Conservation (phyloP, 345 rosid genomes). For the Streptanthus diversifolius region DNA sequence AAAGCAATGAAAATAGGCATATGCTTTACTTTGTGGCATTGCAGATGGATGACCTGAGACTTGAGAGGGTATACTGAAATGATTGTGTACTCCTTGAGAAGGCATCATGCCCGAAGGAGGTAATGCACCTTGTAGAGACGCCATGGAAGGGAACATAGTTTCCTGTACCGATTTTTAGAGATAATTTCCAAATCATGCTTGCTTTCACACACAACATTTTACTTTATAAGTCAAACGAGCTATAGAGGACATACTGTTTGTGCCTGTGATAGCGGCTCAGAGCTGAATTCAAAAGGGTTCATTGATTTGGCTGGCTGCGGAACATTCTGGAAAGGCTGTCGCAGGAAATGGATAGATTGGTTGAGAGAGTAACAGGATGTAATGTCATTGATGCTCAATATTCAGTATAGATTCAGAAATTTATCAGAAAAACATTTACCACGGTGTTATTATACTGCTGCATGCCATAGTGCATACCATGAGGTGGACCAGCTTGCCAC, state of each 20-base stretch:
- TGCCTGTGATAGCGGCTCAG: constrained; percentile 50
- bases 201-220: neutral
- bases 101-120: constrained; percentile 52
- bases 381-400: neutral
- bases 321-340: constrained; percentile 57
- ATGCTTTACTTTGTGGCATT: constrained; percentile 56
- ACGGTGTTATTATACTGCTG: constrained; percentile 53
- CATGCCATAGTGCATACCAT: constrained; percentile 55
- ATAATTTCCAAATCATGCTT: neutral
- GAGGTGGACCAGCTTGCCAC: constrained; percentile 75
- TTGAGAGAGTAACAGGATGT: neutral
- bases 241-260: constrained; percentile 48
- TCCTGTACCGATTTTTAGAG: constrained; percentile 23
- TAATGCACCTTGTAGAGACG: constrained; percentile 59
- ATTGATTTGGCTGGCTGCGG: constrained; percentile 50
- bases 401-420: neutral
- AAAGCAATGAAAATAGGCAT: neutral
- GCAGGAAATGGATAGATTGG: constrained; percentile 12
- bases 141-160: constrained; percentile 75
- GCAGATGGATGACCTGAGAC: constrained; percentile 39
- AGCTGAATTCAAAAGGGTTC: constrained; percentile 78
- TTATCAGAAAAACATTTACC: constrained; percentile 38
- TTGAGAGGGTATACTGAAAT: constrained; percentile 46
- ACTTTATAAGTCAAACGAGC: constrained; percentile 10
- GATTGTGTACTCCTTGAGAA: constrained; percentile 46